Evolutionary conservation across 495 filamentous ascomycete genomes (phyloP).

Genomic region (Apiosordaria backusii): DNA sequence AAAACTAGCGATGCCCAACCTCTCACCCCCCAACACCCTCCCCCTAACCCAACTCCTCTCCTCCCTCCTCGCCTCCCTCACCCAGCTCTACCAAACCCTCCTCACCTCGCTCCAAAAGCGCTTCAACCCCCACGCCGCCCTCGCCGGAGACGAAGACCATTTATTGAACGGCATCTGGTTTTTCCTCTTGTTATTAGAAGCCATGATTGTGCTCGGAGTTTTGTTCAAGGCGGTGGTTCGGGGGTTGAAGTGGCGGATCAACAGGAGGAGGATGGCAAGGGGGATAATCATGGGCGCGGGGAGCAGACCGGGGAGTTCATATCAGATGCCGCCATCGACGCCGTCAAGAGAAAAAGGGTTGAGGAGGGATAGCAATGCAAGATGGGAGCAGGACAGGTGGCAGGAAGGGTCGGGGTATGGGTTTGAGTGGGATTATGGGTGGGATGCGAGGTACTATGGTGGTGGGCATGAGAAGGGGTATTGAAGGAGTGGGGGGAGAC

Average conservation of each 20-base stretch:
- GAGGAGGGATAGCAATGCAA: not conserved
- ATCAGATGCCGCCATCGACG: not conserved
- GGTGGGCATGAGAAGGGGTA: not conserved
- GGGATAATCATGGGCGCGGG: no score
- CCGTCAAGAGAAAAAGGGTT: not conserved
- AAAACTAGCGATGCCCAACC: not conserved
- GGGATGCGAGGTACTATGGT: not conserved
- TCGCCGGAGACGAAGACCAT: slow-evolving; percentile 36
- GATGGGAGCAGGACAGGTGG: not conserved
- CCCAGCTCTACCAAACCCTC: not conserved
- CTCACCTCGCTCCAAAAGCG: not conserved
- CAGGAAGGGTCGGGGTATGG: not conserved
- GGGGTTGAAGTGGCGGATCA: not conserved
- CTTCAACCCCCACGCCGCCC: slow-evolving; percentile 27
- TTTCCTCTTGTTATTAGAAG: slow-evolving; percentile 40
- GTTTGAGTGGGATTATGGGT: not conserved
- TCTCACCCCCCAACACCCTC: not conserved
- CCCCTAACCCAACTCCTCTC: not conserved
- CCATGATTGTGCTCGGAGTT: slow-evolving; percentile 39
- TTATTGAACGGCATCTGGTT: slow-evolving; percentile 48
- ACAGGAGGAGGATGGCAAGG: not conserved
- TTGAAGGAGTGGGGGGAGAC: not conserved
- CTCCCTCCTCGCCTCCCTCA: not conserved
- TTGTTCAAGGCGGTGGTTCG: slow-evolving; percentile 26
- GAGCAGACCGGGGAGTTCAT: not conserved